Percentiles rank a stretch among this genome's conserved stretches.
Conservation (phyloP, 129 eudicot genomes). For the Escallonia rubra region DNA sequence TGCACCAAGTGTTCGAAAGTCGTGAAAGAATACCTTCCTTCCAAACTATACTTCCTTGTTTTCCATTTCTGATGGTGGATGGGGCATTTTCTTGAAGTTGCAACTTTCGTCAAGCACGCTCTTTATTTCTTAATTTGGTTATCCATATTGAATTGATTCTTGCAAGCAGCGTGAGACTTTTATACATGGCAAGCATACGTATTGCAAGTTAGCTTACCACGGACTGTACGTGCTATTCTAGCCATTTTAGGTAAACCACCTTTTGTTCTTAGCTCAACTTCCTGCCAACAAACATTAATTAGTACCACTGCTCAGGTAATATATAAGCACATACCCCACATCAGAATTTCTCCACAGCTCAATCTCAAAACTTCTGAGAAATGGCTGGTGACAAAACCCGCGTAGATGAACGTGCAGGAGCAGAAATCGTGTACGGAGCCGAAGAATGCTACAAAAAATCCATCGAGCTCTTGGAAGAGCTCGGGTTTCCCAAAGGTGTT, state of each 20-base stretch:
- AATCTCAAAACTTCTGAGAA: not conserved
- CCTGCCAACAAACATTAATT: conserved; percentile 12
- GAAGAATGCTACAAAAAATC: conserved; percentile 55
- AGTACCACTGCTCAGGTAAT: not conserved
- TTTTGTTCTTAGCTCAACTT: conserved; percentile 39
- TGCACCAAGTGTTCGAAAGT: no score
- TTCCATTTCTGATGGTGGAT: no score
- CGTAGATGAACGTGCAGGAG: conserved; percentile 49
- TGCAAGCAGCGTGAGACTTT: no score
- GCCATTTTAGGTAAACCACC: conserved; percentile 44
- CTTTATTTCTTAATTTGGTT: no score
- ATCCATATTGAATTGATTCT: no score
- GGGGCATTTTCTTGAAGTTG: no score
- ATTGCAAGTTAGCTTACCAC: no score
- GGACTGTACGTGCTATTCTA: not conserved
- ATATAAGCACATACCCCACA: conserved; percentile 5
- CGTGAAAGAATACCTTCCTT: no score
- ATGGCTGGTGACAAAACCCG: conserved; percentile 20
- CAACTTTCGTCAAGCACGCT: no score
- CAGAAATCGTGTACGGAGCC: conserved; percentile 63
- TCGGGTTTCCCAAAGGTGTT: conserved; percentile 80
- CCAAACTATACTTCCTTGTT: no score
- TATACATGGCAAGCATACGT: no score
- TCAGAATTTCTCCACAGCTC: not conserved
- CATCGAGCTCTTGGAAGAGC: conserved; percentile 50